A percentile compares a stretch with the other conserved stretches of the same genome.
phyloP scores from a whole-genome alignment of 23 red algal genomes.

The Agarophyton chilense region DNA sequence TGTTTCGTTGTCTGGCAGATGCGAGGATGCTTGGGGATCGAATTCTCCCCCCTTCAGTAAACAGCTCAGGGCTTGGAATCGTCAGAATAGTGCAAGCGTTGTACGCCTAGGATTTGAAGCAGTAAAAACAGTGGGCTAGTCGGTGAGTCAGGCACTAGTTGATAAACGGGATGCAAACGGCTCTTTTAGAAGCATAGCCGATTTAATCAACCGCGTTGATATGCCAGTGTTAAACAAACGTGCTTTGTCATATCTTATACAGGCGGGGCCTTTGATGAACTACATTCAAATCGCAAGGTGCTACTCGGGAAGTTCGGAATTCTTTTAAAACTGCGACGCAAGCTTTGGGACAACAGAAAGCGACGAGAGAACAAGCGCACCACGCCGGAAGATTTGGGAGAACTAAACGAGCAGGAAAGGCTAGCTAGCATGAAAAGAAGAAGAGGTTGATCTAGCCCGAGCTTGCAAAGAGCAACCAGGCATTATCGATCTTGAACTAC shows the following conservation, averaged over 20 bases:
- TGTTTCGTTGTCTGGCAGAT: conserved; percentile 73
- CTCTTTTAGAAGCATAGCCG: conserved; percentile 66
- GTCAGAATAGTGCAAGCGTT: conserved; percentile 4
- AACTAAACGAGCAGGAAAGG: conserved; percentile 26
- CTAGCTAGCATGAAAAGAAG: conserved; percentile 41
- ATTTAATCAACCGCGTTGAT: conserved; percentile 75
- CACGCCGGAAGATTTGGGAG: conserved; percentile 14
- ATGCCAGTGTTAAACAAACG: conserved; percentile 79
- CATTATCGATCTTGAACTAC: conserved; percentile 43
- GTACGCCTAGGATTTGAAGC: conserved; percentile 85
- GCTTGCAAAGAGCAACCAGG: conserved; percentile 22
- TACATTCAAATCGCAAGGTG: conserved; percentile 77
- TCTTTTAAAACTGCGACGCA: conserved; percentile 51
- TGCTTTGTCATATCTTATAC: conserved; percentile 71
- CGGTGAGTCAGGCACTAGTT: conserved; percentile 60
- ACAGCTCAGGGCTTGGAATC: conserved; percentile 62
- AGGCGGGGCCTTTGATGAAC: conserved; percentile 86
- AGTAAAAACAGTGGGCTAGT: conserved; percentile 85
- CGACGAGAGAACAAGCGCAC: conserved; percentile 30
- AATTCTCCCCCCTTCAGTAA: conserved; percentile 72
- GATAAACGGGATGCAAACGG: conserved; percentile 66
- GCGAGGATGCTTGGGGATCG: conserved; percentile 41
- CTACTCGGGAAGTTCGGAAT: conserved; percentile 61
- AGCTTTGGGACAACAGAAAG: conserved; percentile 45
- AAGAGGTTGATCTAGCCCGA: conserved; percentile 26